These are phyloP conservation scores for Exophiala lecanii-corni DNA, from an alignment of 2,329 filamentous ascomycete genomes.

Conservation along the genomic window DNA sequence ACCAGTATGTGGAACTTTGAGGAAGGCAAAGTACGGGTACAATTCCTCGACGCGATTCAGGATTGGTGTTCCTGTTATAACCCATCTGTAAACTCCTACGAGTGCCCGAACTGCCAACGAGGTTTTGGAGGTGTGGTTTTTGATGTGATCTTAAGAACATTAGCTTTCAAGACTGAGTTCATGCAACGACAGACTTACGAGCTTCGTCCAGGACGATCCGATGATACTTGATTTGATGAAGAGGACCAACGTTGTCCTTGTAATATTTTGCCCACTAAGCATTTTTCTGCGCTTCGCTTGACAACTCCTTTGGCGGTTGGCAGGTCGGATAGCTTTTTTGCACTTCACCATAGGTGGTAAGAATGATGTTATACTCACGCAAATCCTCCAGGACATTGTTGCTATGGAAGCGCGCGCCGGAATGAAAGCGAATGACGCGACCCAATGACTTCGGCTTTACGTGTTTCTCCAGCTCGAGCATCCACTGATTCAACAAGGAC, in stretches of 20 bases:
- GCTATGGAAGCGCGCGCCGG: conserved; percentile 21
- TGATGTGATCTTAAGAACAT: conserved; percentile 33
- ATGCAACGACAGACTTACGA: not conserved
- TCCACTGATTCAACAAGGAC: conserved; percentile 34
- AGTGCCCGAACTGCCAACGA: conserved; percentile 36
- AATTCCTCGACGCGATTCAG: conserved; percentile 38
- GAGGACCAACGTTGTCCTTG: conserved; percentile 27
- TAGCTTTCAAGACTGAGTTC: not conserved
- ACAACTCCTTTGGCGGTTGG: conserved; percentile 20
- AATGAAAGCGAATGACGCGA: conserved; percentile 27
- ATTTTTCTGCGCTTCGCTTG: conserved; percentile 21
- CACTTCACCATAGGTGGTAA: conserved; percentile 38
- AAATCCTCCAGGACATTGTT: conserved; percentile 25
- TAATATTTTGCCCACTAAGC: conserved; percentile 29
- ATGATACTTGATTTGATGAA: conserved; percentile 35
- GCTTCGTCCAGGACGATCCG: conserved; percentile 41
- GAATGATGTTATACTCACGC: conserved; percentile 26
- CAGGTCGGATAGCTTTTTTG: conserved; percentile 32
- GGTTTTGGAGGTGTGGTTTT: conserved; percentile 32
- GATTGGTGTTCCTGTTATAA: conserved; percentile 37
- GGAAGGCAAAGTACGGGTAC: conserved; percentile 37
- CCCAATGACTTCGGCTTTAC: conserved; percentile 27
- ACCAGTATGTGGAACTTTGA: conserved; percentile 30
- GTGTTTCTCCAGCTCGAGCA: conserved; percentile 31
- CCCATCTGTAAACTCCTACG: conserved; percentile 35